phyloP scores from a whole-genome alignment of 805 yeast species.

The Candida alai region DNA sequence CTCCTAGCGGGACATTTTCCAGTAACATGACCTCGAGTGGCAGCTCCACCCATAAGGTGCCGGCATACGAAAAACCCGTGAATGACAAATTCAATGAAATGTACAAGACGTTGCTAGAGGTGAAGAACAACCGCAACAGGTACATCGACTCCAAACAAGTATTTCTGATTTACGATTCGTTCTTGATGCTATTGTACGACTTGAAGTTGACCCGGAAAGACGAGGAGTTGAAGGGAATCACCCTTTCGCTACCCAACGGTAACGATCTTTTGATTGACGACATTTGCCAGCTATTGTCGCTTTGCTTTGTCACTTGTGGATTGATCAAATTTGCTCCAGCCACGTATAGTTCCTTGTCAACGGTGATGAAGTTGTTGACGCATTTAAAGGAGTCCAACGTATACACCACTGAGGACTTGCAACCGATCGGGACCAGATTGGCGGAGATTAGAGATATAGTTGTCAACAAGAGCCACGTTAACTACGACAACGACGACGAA shows the following conservation, averaged over 20 bases:
- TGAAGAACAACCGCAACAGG: slow-evolving; percentile 61
- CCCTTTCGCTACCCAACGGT: slow-evolving; percentile 38
- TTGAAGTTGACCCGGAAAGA: slow-evolving; percentile 51
- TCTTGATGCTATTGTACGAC: slow-evolving; percentile 50
- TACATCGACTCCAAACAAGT: slow-evolving; percentile 68
- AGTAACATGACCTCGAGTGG: no score
- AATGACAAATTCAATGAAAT: slow-evolving; percentile 25
- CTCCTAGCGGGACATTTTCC: no score
- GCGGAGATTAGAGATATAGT: slow-evolving; percentile 67
- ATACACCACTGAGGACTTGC: slow-evolving; percentile 78
- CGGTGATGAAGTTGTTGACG: slow-evolving; percentile 78
- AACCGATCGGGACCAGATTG: slow-evolving; percentile 71
- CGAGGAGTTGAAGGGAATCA: slow-evolving; percentile 37
- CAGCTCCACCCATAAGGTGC: slow-evolving; percentile 16
- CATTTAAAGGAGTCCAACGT: slow-evolving; percentile 80
- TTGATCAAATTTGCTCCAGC: slow-evolving; percentile 89
- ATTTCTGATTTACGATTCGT: slow-evolving; percentile 53
- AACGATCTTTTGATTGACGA: slow-evolving; percentile 82
- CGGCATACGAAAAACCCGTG: slow-evolving; percentile 32
- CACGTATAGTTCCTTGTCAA: slow-evolving; percentile 82
- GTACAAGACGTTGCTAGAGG: slow-evolving; percentile 24
- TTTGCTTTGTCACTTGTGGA: slow-evolving; percentile 91
- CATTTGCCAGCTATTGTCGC: slow-evolving; percentile 79
- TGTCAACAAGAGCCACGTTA: slow-evolving; percentile 26
- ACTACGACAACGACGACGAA: slow-evolving; percentile 15